A percentile compares a stretch with the other conserved stretches of the same genome.
phyloP scores from a whole-genome alignment of 2,329 filamentous ascomycete species.

The Nannizzia gypsea region DNA sequence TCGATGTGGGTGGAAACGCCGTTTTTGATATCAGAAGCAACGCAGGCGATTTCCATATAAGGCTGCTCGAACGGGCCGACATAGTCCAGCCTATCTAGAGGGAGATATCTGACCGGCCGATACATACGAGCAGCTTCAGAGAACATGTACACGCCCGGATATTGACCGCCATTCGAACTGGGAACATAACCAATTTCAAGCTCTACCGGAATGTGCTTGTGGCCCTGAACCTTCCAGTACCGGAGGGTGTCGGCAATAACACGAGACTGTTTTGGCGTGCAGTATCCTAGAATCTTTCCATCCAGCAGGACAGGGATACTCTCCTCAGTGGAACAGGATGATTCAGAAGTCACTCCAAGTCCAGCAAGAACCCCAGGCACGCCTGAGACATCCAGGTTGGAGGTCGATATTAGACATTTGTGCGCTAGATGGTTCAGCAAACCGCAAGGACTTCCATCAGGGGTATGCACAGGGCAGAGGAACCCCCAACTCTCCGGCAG shows the following conservation, averaged over 20 bases:
- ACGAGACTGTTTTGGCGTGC: slow-evolving; percentile 68
- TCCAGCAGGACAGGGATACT: slow-evolving; percentile 85
- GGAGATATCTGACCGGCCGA: slow-evolving; percentile 81
- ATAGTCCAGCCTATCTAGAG: slow-evolving; percentile 72
- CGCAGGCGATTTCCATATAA: slow-evolving; percentile 93
- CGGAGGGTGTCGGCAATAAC: slow-evolving; percentile 75
- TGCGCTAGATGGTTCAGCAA: slow-evolving; percentile 90
- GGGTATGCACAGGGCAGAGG: slow-evolving; percentile 92
- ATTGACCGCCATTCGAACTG: slow-evolving; percentile 79
- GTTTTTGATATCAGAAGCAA: slow-evolving; percentile 76
- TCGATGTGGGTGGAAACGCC: slow-evolving; percentile 89
- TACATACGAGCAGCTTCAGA: slow-evolving; percentile 78
- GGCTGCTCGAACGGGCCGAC: slow-evolving; percentile 93
- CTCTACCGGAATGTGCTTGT: slow-evolving; percentile 64
- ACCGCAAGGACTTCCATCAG: slow-evolving; percentile 89
- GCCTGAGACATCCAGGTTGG: slow-evolving; percentile 58
- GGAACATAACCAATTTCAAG: slow-evolving; percentile 90
- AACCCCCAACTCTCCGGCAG: slow-evolving; percentile 97
- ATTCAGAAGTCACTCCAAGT: slow-evolving; percentile 64
- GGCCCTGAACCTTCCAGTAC: slow-evolving; percentile 89
- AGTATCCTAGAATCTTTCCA: slow-evolving; percentile 81
- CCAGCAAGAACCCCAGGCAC: slow-evolving; percentile 63
- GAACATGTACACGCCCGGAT: slow-evolving; percentile 90
- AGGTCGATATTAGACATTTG: slow-evolving; percentile 81
- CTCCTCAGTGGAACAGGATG: slow-evolving; percentile 67